A percentile compares a stretch with the other conserved stretches of the same genome.
These are phyloP conservation scores for Pneumocystis murina DNA, from an alignment of 1,139 yeast genomes.

Conservation along the genomic window DNA sequence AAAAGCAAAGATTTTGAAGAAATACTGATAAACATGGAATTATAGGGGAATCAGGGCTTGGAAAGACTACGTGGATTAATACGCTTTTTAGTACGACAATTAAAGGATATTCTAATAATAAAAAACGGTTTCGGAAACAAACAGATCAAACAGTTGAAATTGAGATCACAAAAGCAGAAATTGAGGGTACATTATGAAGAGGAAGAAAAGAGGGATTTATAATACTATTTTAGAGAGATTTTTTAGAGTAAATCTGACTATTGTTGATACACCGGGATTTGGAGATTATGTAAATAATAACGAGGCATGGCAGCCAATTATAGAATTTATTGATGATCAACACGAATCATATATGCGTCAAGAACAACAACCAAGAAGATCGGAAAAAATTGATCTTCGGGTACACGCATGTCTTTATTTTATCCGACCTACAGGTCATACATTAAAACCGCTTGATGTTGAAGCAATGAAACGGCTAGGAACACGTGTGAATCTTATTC, in stretches of 20 bases:
- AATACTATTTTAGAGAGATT: slow-evolving; percentile 1
- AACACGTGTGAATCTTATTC: slow-evolving; percentile 81
- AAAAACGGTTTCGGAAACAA: slow-evolving; percentile 53
- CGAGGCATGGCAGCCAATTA: slow-evolving; percentile 85
- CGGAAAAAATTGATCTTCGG: slow-evolving; percentile 47
- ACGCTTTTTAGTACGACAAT: slow-evolving; percentile 56
- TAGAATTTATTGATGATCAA: slow-evolving; percentile 92
- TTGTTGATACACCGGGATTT: slow-evolving; percentile 94
- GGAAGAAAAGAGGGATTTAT: not conserved
- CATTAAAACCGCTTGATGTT: slow-evolving; percentile 83
- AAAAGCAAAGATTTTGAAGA: not conserved
- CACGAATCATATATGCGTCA: slow-evolving; percentile 90
- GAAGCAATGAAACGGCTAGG: slow-evolving; percentile 82
- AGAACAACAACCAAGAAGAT: slow-evolving; percentile 83
- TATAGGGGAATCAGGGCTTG: slow-evolving; percentile 4
- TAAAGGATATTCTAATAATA: slow-evolving; percentile 45
- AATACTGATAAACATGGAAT: not conserved
- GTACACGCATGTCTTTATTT: slow-evolving; percentile 93
- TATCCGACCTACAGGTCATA: slow-evolving; percentile 91
- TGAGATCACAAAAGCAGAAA: slow-evolving; percentile 73
- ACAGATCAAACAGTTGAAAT: slow-evolving; percentile 83
- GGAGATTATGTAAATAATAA: slow-evolving; percentile 91
- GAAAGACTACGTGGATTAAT: slow-evolving; percentile 78
- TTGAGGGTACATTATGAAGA: slow-evolving; percentile 65
- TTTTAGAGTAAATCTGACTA: slow-evolving; percentile 68